Evolutionary conservation across 768 basidiomycete species (phyloP).

Genomic region (Mycena floridula): DNA sequence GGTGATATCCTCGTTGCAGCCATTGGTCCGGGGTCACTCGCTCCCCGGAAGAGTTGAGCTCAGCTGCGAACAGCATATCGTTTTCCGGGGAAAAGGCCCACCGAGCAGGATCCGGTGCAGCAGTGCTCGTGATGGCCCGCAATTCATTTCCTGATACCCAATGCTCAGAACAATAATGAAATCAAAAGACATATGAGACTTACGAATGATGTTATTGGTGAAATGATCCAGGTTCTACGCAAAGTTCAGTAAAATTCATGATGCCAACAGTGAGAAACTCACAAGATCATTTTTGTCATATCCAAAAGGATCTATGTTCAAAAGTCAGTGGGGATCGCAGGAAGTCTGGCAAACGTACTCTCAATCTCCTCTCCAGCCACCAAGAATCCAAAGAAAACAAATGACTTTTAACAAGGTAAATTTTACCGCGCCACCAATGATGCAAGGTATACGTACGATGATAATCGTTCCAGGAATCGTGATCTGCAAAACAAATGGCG

Average conservation of each 20-base stretch:
- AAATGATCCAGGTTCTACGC: conserved; percentile 73
- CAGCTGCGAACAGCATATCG: conserved; percentile 43
- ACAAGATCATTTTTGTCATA: conserved; percentile 76
- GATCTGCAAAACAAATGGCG: too few species aligned
- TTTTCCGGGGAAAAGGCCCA: conserved; percentile 62
- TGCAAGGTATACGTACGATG: conserved; percentile 27
- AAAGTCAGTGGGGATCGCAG: background rate
- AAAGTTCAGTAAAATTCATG: too few species aligned
- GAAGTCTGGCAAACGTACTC: conserved; percentile 34
- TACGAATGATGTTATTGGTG: conserved; percentile 62
- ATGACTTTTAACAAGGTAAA: conserved; percentile 30
- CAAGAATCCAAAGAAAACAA: conserved; percentile 70
- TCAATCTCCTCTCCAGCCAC: conserved; percentile 74
- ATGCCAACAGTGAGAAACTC: conserved; percentile 29
- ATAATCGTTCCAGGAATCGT: conserved; percentile 61
- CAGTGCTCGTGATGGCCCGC: conserved; percentile 52
- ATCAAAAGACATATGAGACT: conserved; percentile 11
- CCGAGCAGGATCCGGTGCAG: conserved; percentile 48
- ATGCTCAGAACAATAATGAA: background rate
- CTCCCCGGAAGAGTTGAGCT: conserved; percentile 24
- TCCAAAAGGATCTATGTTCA: conserved; percentile 40
- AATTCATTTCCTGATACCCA: conserved; percentile 44
- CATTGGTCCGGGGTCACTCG: conserved; percentile 49
- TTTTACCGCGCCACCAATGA: too few species aligned
- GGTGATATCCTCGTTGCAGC: conserved; percentile 41